phyloP scores from a whole-genome alignment of 1,284 basidiomycete genomes.

The Puccinia hordei region DNA sequence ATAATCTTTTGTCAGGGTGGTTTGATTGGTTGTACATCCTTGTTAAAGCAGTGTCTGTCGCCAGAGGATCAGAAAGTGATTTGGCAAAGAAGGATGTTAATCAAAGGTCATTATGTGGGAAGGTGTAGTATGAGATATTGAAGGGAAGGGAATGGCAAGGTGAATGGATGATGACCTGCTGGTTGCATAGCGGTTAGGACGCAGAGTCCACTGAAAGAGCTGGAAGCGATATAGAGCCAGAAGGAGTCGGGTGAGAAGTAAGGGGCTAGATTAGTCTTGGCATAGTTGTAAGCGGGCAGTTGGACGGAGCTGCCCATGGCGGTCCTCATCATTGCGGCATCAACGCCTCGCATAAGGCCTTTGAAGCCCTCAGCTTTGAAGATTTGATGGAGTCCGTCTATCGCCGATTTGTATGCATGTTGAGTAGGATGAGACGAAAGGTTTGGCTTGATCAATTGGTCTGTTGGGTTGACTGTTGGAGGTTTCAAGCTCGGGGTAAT shows the following conservation, averaged over 20 bases:
- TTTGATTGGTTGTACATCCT: conserved; percentile 86
- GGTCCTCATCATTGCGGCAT: conserved; percentile 88
- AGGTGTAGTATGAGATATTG: conserved; percentile 15
- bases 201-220: conserved; percentile 83
- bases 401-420: conserved; percentile 81
- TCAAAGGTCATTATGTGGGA: neutral
- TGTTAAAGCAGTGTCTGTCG: conserved; percentile 72
- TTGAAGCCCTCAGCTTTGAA: conserved; percentile 73
- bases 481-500: neutral
- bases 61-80: conserved; percentile 2
- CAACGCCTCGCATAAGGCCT: conserved; percentile 84
- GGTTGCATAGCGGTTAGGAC: conserved; percentile 66
- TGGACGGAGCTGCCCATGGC: conserved; percentile 93
- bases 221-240: conserved; percentile 84
- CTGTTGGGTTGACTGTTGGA: conserved; percentile 67
- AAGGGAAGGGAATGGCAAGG: neutral
- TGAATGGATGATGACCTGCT: conserved; percentile 56
- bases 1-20: conserved; percentile 72
- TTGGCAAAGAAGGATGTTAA: conserved; percentile 48
- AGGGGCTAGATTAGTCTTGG: conserved; percentile 68
- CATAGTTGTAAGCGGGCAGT: conserved; percentile 91
- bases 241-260: conserved; percentile 69
- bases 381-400: conserved; percentile 79
- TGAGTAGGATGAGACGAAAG: conserved; percentile 81
- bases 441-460: conserved; percentile 76